Conservation (phyloP, 2,329 filamentous ascomycete genomes). For the Colletotrichum spinosum region DNA sequence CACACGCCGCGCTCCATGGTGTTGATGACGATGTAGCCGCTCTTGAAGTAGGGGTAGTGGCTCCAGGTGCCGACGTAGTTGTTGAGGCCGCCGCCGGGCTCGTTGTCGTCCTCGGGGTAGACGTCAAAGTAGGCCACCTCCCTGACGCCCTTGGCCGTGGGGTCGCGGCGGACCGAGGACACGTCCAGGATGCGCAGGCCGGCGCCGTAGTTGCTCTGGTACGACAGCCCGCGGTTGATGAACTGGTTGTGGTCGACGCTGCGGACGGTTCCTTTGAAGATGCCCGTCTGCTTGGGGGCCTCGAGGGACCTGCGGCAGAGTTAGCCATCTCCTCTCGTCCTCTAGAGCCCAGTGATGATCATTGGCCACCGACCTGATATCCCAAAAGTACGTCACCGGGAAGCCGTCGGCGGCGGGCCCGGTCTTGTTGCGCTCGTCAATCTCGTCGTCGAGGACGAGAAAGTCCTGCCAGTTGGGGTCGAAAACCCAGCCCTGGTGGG, state of each 20-base stretch:
- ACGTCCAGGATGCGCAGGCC: conserved; percentile 56
- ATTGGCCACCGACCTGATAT: conserved; percentile 47
- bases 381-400: conserved; percentile 64
- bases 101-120: conserved; percentile 35
- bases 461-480: conserved; percentile 57
- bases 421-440: conserved; percentile 57
- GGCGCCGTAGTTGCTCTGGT: conserved; percentile 62
- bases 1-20: conserved; percentile 59
- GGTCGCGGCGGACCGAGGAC: conserved; percentile 50
- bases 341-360: no score
- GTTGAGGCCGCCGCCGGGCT: conserved; percentile 41
- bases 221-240: conserved; percentile 55
- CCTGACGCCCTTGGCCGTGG: conserved; percentile 56
- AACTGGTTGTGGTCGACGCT: conserved; percentile 63
- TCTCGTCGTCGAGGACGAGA: conserved; percentile 64
- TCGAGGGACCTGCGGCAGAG: conserved; percentile 45
- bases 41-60: conserved; percentile 55
- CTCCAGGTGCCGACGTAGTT: conserved; percentile 57
- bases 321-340: no score
- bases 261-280: conserved; percentile 53
- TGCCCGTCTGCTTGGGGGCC: conserved; percentile 53
- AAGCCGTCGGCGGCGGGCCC: conserved; percentile 55
- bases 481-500: conserved; percentile 68
- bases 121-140: conserved; percentile 46
- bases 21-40: conserved; percentile 57